Percentiles rank a stretch among this genome's conserved stretches.
phyloP scores from a whole-genome alignment of 1,284 basidiomycete genomes.

The Ceratobasidium sp. region DNA sequence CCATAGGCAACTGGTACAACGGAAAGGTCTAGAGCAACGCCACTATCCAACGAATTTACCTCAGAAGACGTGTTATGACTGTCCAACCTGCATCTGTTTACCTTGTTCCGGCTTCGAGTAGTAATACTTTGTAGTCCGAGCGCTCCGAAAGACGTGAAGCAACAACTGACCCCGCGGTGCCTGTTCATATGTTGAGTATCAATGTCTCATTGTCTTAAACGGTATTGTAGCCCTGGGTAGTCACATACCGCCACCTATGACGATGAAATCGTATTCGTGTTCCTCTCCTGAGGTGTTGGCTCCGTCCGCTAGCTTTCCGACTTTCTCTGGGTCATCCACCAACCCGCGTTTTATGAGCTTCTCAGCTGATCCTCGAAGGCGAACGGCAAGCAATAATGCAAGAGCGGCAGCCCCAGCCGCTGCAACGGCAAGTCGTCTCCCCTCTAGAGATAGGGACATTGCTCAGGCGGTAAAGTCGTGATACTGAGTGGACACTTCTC shows the following conservation, averaged over 20 bases:
- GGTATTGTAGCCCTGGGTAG: neutral
- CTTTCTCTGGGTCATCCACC: constrained; percentile 27
- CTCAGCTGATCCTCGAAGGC: neutral
- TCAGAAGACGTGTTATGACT: neutral
- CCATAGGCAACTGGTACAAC: constrained; percentile 38
- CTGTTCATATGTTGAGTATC: neutral
- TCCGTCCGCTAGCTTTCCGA: neutral
- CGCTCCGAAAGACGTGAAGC: constrained; percentile 43
- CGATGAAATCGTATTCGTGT: constrained; percentile 34
- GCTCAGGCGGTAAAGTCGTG: too few relatives aligned
- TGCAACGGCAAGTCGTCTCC: neutral
- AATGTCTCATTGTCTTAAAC: neutral
- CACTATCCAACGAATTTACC: constrained; percentile 4
- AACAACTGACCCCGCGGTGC: constrained; percentile 38
- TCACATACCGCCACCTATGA: constrained; percentile 35
- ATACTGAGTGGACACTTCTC: too few relatives aligned
- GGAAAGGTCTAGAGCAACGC: constrained; percentile 22
- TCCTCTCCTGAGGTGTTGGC: neutral
- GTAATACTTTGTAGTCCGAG: constrained; percentile 36
- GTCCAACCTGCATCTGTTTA: neutral
- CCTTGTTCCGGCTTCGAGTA: constrained; percentile 40
- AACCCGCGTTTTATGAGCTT: neutral
- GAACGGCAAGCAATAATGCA: constrained; percentile 2
- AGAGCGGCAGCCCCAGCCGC: constrained; percentile 10
- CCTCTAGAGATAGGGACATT: constrained; percentile 9